Base-by-base conservation (phyloP, 805 yeast species). In the Candida maris region DNA sequence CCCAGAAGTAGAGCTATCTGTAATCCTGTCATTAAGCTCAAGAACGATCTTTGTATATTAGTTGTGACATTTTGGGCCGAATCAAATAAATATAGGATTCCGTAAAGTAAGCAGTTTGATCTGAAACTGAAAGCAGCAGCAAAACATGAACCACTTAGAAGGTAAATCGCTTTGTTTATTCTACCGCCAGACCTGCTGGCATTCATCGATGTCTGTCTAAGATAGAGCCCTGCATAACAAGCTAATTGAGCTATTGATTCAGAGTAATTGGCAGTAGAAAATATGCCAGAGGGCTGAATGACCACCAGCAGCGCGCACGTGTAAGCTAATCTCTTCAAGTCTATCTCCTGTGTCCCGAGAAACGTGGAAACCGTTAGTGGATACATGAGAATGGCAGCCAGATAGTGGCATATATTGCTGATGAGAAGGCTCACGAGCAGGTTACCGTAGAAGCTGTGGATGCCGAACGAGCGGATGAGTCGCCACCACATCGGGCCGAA, bases 401-500 rank as follows among this genome's bases (percentile, higher is more conserved):
- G 19, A 26, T 65, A 68, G 52, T 85, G 88, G 14, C 71, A 57
- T 0, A 66, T 3, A 42, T 82, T 79, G 17, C 81, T 67, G 1
- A 81, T 24, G 0, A 70, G 10, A 1, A 81, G 55, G 1, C 79
- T 78, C 3, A 70, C 45, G 5, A 72, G 42, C 2, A 81, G 60
- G 19, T 70, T 68, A 13, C 52, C 48, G 53, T 76, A 75, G 33
- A 75, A 59, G 40, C 64, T 63, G 23, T 54, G 44, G 6, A 35
- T 8, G 16, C 46, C 33, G 27, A 48, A 12, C 9, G 45, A 48
- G 3, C 45, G 55, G 29, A 58, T 32, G 3, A 79, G 30, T 17
- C 74, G 53, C 65, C 81, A 71, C 95, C 96, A 91, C 2, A 77
- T 52, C 8, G 84, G 84, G 19, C 94, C 79, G 56, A 86, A 91